These are phyloP conservation scores for Sonneratia alba DNA, from an alignment of 345 rosid genomes.

Conservation along the genomic window DNA sequence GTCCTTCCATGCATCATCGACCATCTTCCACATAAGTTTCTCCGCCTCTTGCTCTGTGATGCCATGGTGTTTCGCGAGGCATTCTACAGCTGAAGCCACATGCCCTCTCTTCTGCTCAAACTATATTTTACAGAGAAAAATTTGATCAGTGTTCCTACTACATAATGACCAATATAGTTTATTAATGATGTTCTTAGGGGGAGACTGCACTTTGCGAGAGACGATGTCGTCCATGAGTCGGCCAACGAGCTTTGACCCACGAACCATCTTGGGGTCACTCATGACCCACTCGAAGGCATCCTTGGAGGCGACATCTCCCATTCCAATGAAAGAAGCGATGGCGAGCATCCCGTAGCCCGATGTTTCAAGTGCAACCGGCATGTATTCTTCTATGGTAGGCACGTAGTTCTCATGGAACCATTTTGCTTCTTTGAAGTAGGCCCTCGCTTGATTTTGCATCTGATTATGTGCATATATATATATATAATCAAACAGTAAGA, in stretches of 20 bases:
- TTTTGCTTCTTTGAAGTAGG: constrained; percentile 21
- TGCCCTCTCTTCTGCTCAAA: constrained; percentile 17
- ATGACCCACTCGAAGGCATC: constrained; percentile 18
- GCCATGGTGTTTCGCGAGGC: constrained; percentile 12
- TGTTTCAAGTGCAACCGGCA: constrained; percentile 10
- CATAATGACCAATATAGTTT: no score
- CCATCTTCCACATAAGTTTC: not conserved
- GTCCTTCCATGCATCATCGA: constrained; percentile 20
- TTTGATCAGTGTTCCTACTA: no score
- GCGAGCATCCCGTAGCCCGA: constrained; percentile 11
- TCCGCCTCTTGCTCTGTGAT: constrained; percentile 6
- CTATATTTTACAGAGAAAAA: not conserved
- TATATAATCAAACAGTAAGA: no score
- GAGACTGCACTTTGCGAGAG: not conserved
- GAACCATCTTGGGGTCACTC: constrained; percentile 11
- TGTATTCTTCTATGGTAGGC: constrained; percentile 26
- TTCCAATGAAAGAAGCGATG: constrained; percentile 13
- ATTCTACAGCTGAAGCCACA: constrained; percentile 11
- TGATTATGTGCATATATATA: not conserved
- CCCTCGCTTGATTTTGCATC: constrained; percentile 8
- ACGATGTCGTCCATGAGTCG: constrained; percentile 27
- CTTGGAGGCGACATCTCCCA: constrained; percentile 15
- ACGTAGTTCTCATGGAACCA: constrained; percentile 14
- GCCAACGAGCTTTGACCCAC: constrained; percentile 9
- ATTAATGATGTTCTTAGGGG: no score